Base-by-base conservation (phyloP, 2,329 filamentous ascomycete genomes). In the Diaporthe destruens region DNA sequence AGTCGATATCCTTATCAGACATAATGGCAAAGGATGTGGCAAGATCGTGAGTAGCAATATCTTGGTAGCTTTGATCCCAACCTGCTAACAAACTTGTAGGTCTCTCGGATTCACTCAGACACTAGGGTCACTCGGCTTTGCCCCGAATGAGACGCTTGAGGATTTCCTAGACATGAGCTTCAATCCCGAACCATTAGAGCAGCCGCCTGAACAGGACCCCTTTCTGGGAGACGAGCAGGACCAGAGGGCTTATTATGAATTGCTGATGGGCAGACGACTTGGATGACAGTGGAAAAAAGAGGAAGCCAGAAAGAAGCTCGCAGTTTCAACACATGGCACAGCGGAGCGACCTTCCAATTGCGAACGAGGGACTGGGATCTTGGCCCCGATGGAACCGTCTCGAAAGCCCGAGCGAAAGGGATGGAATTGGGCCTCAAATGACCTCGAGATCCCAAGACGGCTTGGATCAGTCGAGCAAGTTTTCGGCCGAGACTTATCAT, bases 121-220 rank as follows among this genome's bases (percentile, higher is more conserved):
- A 4, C 78, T 83, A 3, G 80, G 79, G 2, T 80, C 80, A 9
- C 79, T 83, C 0, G 81, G 81, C 0, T 83, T 83, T 65, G 81
- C 80, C 4, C 79, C 81, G 0, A 79, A 80, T 69, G 81, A 83
- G 71, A 83, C 81, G 2, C 76, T 82, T 14, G 79, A 79, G 63
- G 81, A 83, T 71, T 83, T 83, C 51, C 76, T 82, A 55, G 80
- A 77, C 71, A 81, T 83, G 76, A 80, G 78, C 42, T 81, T 79
- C 69, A 81, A 82, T 61, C 79, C 80, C 0, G 81, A 82, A 42
- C 79, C 79, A 5, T 74, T 79, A 47, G 75, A 77, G 1, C 76
- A 78, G 53, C 66, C 72, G 20, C 66, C 73, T 42, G 75, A 77
- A 67, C 69, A 54, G 42, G 74, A 75, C 34, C 57, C 65, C 16